phyloP scores from a whole-genome alignment of 139 green algal genomes.

The Chlorella sp. region DNA sequence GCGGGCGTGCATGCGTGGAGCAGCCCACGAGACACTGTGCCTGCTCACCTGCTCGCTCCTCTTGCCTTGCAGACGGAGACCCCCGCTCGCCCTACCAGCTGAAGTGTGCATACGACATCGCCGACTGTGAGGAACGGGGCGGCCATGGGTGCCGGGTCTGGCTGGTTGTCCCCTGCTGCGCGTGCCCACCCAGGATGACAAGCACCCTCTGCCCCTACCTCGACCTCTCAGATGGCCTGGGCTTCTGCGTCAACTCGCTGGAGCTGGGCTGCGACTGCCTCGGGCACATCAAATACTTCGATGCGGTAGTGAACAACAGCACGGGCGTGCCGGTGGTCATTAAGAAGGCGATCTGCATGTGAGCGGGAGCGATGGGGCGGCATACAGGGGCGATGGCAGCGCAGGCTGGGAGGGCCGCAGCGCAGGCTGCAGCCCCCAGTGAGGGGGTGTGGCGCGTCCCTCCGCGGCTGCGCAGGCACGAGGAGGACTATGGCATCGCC shows the following conservation, averaged over 20 bases:
- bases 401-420: too few relatives aligned
- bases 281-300: constrained; percentile 86
- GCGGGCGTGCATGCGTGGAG: too few relatives aligned
- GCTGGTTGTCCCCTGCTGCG: background rate
- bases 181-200: background rate
- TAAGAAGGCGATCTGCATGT: constrained; percentile 82
- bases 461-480: too few relatives aligned
- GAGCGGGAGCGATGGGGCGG: too few relatives aligned
- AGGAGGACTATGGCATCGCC: constrained; percentile 85
- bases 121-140: constrained; percentile 47
- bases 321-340: constrained; percentile 64
- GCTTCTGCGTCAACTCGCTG: constrained; percentile 68
- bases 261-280: constrained; percentile 91
- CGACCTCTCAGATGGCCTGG: constrained; percentile 9
- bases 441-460: too few relatives aligned
- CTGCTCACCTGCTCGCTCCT: too few relatives aligned
- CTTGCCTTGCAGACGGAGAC: constrained; percentile 67
- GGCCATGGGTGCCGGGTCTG: background rate
- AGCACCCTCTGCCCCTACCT: background rate
- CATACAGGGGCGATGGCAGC: too few relatives aligned
- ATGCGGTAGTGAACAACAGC: constrained; percentile 72
- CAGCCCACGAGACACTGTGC: too few relatives aligned
- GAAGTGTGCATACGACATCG: constrained; percentile 90
- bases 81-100: constrained; percentile 66
- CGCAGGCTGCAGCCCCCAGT: too few relatives aligned